Evolutionary conservation across 2,329 filamentous ascomycete genomes (phyloP).

Genomic region (Alternaria sp.): DNA sequence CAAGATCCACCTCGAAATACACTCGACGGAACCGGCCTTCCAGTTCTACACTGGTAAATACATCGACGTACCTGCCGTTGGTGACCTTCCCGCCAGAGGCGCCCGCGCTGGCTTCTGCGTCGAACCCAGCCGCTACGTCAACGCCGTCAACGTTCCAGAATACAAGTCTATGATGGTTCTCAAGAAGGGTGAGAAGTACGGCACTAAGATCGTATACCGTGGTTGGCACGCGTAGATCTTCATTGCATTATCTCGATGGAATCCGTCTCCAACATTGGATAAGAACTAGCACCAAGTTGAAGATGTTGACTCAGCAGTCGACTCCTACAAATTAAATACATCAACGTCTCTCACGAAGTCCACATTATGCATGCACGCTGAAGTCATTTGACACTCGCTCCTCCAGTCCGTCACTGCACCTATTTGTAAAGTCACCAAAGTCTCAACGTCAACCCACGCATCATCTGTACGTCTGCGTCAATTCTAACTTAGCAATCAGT

Average conservation of each 20-base stretch:
- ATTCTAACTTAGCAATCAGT: background rate
- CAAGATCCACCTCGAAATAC: constrained; percentile 81
- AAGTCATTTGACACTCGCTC: background rate
- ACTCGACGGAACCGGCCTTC: constrained; percentile 93
- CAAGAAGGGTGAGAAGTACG: constrained; percentile 85
- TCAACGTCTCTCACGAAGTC: background rate
- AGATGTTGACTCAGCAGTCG: background rate
- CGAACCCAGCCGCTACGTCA: constrained; percentile 89
- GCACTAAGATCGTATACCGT: constrained; percentile 80
- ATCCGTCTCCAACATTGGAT: background rate
- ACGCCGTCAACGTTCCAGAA: constrained; percentile 80
- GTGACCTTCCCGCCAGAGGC: constrained; percentile 66
- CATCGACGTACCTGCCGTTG: constrained; percentile 74
- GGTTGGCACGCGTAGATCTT: constrained; percentile 69
- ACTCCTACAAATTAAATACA: background rate
- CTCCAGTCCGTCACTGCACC: background rate
- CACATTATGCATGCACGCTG: background rate
- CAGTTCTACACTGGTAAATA: constrained; percentile 94
- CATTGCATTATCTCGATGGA: background rate
- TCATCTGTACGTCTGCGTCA: background rate
- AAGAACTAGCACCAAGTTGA: background rate
- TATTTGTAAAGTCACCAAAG: background rate
- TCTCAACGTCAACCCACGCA: background rate
- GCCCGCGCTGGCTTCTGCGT: constrained; percentile 83
- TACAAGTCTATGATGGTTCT: constrained; percentile 81